Evolutionary conservation across 73 alveolate genomes (phyloP).

Genomic region (Paramecium bursaria): DNA sequence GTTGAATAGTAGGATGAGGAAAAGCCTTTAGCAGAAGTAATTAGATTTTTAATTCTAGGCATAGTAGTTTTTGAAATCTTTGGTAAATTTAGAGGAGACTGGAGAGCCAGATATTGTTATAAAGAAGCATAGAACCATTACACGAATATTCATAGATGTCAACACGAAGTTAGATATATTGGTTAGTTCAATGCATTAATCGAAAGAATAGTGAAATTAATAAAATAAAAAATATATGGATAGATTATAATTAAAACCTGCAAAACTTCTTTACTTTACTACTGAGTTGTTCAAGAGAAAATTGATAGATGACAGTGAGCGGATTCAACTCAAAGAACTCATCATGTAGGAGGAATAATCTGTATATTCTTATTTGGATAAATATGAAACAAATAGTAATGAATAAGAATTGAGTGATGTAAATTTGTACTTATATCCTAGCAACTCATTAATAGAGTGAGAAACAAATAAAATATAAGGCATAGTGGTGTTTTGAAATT

Average conservation of each 20-base stretch:
- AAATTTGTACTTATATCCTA: too few species aligned
- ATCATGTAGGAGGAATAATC: constrained; percentile 13
- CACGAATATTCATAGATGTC: constrained; percentile 21
- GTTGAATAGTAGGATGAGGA: neutral
- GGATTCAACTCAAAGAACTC: constrained; percentile 22
- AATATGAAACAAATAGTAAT: constrained; percentile 45
- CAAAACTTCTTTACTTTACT: constrained; percentile 27
- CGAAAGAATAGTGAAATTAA: neutral
- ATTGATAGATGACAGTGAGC: constrained; percentile 33
- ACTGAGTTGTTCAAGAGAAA: constrained; percentile 23
- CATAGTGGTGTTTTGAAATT: too few species aligned
- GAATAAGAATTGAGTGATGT: constrained; percentile 60
- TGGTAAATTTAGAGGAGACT: constrained; percentile 35
- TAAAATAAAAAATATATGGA: neutral
- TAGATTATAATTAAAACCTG: constrained; percentile 18
- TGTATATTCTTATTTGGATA: neutral
- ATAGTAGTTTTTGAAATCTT: constrained; percentile 1
- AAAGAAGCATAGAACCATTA: constrained; percentile 30
- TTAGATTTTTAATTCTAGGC: neutral
- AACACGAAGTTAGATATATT: constrained; percentile 44
- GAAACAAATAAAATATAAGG: too few species aligned
- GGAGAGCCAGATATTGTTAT: constrained; percentile 60
- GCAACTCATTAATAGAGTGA: too few species aligned
- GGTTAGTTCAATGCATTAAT: constrained; percentile 19
- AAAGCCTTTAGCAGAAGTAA: constrained; percentile 2